Percentiles rank a stretch among this genome's conserved stretches.
Conservation (phyloP, 2,329 filamentous ascomycete genomes). For the Thielaviopsis musarum region DNA sequence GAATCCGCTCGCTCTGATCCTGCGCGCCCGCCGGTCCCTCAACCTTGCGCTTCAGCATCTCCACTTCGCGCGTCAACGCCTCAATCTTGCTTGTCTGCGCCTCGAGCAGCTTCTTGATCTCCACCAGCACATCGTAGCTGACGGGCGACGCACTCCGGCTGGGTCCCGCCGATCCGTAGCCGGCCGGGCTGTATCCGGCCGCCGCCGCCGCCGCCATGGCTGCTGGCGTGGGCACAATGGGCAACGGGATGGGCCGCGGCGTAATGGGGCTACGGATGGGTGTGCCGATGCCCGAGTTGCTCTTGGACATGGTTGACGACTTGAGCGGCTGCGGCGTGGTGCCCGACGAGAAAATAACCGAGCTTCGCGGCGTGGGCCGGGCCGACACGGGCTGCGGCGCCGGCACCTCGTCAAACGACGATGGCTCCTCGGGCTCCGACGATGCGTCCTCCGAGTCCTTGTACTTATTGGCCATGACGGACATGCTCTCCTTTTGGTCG, state of each 20-base stretch:
- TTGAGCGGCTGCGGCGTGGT: conserved; percentile 11
- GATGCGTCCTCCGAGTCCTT: conserved; percentile 50
- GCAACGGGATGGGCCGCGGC: conserved; percentile 17
- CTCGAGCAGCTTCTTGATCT: conserved; percentile 68
- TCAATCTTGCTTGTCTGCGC: conserved; percentile 63
- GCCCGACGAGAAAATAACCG: conserved; percentile 10
- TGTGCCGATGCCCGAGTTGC: conserved; percentile 14
- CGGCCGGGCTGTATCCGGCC: not conserved
- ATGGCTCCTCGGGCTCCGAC: conserved; percentile 46
- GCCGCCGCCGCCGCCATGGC: conserved; percentile 17
- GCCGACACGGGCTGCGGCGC: conserved; percentile 29
- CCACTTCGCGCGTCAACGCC: conserved; percentile 54
- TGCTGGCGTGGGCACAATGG: conserved; percentile 17
- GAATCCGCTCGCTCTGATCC: conserved; percentile 51
- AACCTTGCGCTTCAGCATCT: conserved; percentile 63
- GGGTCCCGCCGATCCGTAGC: conserved; percentile 15
- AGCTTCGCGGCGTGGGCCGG: conserved; percentile 9
- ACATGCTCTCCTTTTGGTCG: conserved; percentile 76
- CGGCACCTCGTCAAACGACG: conserved; percentile 78
- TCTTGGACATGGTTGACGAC: conserved; percentile 12
- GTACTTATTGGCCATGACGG: conserved; percentile 71
- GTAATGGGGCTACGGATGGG: conserved; percentile 19
- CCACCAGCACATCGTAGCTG: conserved; percentile 49
- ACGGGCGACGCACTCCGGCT: conserved; percentile 10
- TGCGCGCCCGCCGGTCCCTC: conserved; percentile 29